These are phyloP conservation scores for Zizania latifolia DNA, from an alignment of 176 grass and related monocot genomes.

Conservation along the genomic window DNA sequence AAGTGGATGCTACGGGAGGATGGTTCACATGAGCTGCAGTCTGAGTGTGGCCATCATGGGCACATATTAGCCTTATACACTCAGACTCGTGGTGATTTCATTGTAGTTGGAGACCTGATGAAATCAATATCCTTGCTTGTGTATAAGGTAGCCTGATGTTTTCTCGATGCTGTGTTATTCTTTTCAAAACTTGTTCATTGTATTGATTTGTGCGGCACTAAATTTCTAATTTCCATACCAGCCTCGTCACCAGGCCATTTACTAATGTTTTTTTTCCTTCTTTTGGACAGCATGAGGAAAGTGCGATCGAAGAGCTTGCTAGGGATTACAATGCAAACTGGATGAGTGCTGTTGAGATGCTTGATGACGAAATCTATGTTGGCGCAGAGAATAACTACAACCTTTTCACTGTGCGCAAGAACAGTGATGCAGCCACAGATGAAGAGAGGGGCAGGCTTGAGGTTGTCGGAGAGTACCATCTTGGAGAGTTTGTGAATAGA, in stretches of 20 bases:
- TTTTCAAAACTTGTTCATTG: background rate
- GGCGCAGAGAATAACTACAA: slow-evolving; percentile 92
- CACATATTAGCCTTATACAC: slow-evolving; percentile 86
- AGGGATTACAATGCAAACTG: slow-evolving; percentile 92
- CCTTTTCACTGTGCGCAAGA: slow-evolving; percentile 81
- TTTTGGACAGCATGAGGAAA: slow-evolving; percentile 68
- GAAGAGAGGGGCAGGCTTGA: slow-evolving; percentile 78
- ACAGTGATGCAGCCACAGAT: slow-evolving; percentile 92
- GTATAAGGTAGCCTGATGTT: slow-evolving; percentile 63
- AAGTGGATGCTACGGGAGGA: slow-evolving; percentile 75
- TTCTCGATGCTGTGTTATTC: background rate
- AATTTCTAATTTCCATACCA: background rate
- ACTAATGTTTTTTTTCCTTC: background rate
- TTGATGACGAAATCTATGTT: slow-evolving; percentile 83
- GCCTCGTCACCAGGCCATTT: background rate
- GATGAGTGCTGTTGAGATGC: slow-evolving; percentile 94
- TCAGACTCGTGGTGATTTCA: slow-evolving; percentile 93
- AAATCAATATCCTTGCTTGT: slow-evolving; percentile 88
- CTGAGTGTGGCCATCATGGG: slow-evolving; percentile 84
- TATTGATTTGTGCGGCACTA: background rate
- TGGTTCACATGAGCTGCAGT: slow-evolving; percentile 71
- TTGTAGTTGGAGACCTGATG: slow-evolving; percentile 94
- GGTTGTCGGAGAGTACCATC: slow-evolving; percentile 85
- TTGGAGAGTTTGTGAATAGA: slow-evolving; percentile 83
- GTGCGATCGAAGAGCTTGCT: slow-evolving; percentile 74